phyloP scores from a whole-genome alignment of 768 basidiomycete genomes.

The Calocera cornea region DNA sequence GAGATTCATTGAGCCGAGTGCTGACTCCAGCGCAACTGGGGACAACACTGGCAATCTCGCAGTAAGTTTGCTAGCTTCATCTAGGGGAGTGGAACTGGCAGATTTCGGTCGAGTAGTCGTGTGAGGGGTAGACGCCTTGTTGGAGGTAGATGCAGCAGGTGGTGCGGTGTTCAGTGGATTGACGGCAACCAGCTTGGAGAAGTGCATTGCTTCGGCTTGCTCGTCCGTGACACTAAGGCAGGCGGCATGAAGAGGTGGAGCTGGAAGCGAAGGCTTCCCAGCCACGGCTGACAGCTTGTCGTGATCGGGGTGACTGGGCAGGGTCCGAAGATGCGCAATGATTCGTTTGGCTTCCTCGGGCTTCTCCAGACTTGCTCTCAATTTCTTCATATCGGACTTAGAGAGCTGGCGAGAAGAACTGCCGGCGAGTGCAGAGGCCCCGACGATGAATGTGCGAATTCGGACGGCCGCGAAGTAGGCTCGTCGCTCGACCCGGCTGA shows the following conservation, averaged over 20 bases:
- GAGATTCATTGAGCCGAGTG: conserved; percentile 48
- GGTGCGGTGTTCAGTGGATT: neutral
- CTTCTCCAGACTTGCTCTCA: conserved; percentile 53
- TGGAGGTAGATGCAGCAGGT: neutral
- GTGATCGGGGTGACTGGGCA: conserved; percentile 36
- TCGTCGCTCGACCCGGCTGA: conserved; percentile 31
- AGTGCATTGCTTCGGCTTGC: conserved; percentile 48
- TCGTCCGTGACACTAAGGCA: conserved; percentile 51
- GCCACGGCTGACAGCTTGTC: conserved; percentile 5
- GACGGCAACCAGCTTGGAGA: conserved; percentile 31
- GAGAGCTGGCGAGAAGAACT: conserved; percentile 21
- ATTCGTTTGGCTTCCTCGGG: conserved; percentile 57
- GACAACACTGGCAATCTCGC: conserved; percentile 23
- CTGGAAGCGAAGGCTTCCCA: conserved; percentile 14
- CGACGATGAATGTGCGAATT: conserved; percentile 57
- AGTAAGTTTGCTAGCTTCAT: conserved; percentile 4
- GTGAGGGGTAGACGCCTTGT: neutral
- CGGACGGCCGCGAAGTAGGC: conserved; percentile 51
- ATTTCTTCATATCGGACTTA: conserved; percentile 40
- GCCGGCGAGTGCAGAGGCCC: conserved; percentile 18
- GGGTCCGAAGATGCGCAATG: conserved; percentile 50
- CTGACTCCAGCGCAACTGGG: conserved; percentile 37
- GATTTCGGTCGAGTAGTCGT: neutral
- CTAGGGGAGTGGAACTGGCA: neutral
- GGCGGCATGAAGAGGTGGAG: conserved; percentile 59